Evolutionary conservation across 2,329 filamentous ascomycete species (phyloP).

Genomic region (Stagonosporopsis tanaceti): DNA sequence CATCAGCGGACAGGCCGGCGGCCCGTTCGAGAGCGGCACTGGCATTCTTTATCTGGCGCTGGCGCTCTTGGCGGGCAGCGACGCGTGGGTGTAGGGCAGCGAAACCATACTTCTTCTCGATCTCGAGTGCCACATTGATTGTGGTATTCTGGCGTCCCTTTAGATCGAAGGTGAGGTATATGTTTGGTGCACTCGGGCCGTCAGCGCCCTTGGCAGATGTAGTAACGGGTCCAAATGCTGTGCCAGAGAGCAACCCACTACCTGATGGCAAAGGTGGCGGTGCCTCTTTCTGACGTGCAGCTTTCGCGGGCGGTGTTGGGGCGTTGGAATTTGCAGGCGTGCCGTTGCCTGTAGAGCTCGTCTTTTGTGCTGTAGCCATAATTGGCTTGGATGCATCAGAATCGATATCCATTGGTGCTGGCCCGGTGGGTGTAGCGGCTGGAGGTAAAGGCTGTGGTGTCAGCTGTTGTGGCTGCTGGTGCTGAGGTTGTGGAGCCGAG

Average conservation of each 20-base stretch:
- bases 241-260: constrained; percentile 69
- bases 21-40: constrained; percentile 84
- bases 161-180: constrained; percentile 83
- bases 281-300: constrained; percentile 62
- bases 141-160: constrained; percentile 86
- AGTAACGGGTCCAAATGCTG: constrained; percentile 64
- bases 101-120: constrained; percentile 93
- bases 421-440: constrained; percentile 27
- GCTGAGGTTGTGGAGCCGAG: constrained; percentile 30
- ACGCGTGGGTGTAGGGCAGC: constrained; percentile 90
- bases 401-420: constrained; percentile 50
- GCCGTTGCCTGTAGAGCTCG: constrained; percentile 41
- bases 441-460: constrained; percentile 23
- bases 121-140: constrained; percentile 93
- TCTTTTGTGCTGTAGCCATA: constrained; percentile 41
- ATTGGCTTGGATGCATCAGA: constrained; percentile 38
- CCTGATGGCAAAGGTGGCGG: constrained; percentile 67
- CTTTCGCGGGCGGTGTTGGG: constrained; percentile 64
- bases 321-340: constrained; percentile 58
- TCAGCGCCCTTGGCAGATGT: constrained; percentile 54
- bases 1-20: constrained; percentile 74
- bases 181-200: constrained; percentile 66
- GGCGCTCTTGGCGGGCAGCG: constrained; percentile 85
- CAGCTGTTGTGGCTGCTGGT: constrained; percentile 23
- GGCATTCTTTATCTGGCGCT: constrained; percentile 86